These are phyloP conservation scores for Athelia sp. DNA, from an alignment of 1,284 basidiomycete species.

Conservation along the genomic window DNA sequence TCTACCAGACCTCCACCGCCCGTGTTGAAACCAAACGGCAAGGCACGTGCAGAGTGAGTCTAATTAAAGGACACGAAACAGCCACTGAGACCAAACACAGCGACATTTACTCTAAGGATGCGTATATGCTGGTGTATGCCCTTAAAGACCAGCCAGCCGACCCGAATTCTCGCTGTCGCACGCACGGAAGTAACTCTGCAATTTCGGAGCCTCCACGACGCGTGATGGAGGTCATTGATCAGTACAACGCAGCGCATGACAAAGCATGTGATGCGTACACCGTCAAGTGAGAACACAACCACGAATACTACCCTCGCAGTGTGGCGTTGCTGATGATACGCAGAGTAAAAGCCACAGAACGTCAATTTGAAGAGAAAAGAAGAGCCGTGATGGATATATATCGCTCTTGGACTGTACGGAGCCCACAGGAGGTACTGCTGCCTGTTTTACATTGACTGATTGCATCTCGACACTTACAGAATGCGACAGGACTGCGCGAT, in stretches of 20 bases:
- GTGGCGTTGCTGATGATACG: slow-evolving; percentile 4
- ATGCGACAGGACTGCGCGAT: slow-evolving; percentile 46
- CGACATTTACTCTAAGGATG: slow-evolving; percentile 67
- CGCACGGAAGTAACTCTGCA: neutral
- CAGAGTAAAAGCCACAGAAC: slow-evolving; percentile 41
- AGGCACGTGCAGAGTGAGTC: neutral
- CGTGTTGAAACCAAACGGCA: neutral
- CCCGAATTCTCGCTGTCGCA: neutral
- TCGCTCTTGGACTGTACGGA: slow-evolving; percentile 49
- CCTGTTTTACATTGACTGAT: slow-evolving; percentile 3
- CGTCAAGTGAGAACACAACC: slow-evolving; percentile 42
- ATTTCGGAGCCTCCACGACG: slow-evolving; percentile 41
- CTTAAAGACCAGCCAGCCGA: slow-evolving; percentile 26
- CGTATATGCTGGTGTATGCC: slow-evolving; percentile 90
- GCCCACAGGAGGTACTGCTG: slow-evolving; percentile 37
- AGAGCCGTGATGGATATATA: slow-evolving; percentile 57
- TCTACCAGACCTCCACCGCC: neutral
- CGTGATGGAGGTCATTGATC: slow-evolving; percentile 48
- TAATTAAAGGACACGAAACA: neutral
- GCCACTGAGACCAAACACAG: slow-evolving; percentile 8
- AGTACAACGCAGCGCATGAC: slow-evolving; percentile 51
- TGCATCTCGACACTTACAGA: slow-evolving; percentile 5
- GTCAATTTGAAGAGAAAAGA: slow-evolving; percentile 44
- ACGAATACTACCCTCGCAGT: no score
- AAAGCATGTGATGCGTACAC: slow-evolving; percentile 46